Evolutionary conservation across 495 filamentous ascomycete species (phyloP).

Genomic region (Penicillium pulvis): DNA sequence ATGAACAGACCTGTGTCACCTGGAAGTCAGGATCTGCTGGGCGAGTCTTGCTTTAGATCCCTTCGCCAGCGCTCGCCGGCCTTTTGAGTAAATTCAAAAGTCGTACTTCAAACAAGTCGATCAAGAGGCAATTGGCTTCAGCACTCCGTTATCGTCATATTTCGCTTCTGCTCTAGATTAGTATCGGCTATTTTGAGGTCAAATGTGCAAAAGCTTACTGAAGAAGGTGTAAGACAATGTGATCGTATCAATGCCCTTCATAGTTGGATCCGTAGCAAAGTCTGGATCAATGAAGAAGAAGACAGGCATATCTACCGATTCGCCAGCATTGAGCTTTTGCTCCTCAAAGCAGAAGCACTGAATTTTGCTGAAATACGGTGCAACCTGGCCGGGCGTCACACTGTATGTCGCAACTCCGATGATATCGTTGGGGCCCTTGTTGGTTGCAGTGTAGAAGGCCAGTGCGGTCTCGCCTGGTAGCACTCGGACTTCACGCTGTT

Average conservation of each 20-base stretch:
- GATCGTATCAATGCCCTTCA: constrained; percentile 91
- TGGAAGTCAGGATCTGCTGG: background rate
- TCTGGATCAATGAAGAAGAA: constrained; percentile 99
- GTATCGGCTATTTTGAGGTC: constrained; percentile 4
- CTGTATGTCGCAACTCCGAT: constrained; percentile 98
- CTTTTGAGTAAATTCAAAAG: background rate
- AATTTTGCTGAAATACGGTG: constrained; percentile 98
- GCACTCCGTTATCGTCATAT: constrained; percentile 80
- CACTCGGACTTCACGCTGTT: constrained; percentile 95
- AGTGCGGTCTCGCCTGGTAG: constrained; percentile 95
- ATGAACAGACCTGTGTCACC: background rate
- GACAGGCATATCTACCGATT: constrained; percentile 99
- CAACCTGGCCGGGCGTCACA: constrained; percentile 93
- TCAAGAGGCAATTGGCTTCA: constrained; percentile 44
- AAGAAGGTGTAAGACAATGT: constrained; percentile 98
- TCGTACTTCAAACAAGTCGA: background rate
- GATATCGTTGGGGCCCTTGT: constrained; percentile 84
- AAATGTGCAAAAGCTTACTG: constrained; percentile 60
- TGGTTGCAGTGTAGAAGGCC: constrained; percentile 97
- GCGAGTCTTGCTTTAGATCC: background rate
- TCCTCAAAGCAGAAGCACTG: constrained; percentile 99
- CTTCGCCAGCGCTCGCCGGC: background rate
- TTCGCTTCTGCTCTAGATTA: constrained; percentile 66
- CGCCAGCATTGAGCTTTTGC: constrained; percentile 89
- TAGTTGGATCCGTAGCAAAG: constrained; percentile 85